Percentiles rank a stretch among this genome's conserved stretches.
Conservation (phyloP, 208 protist species). For the Leishmania martiniquensis region DNA sequence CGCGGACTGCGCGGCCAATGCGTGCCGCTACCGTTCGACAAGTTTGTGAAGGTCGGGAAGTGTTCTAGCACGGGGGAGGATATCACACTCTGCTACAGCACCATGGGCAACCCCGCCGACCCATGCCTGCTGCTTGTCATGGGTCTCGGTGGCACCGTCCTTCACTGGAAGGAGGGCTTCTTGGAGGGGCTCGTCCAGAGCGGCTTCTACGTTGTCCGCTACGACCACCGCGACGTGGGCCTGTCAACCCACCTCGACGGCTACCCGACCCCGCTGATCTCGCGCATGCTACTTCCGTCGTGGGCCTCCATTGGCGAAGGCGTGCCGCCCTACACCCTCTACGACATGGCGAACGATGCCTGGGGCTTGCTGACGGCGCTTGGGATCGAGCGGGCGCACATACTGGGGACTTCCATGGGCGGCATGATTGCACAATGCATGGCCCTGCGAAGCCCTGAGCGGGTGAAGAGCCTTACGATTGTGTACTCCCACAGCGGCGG, state of each 20-base stretch:
- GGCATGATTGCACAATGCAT: slow-evolving; percentile 85
- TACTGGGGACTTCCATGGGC: slow-evolving; percentile 72
- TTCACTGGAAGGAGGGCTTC: slow-evolving; percentile 34
- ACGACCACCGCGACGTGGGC: slow-evolving; percentile 80
- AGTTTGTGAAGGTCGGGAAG: slow-evolving; percentile 45
- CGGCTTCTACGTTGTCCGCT: slow-evolving; percentile 70
- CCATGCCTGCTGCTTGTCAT: slow-evolving; percentile 67
- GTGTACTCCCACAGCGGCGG: slow-evolving; percentile 59
- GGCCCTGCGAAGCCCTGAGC: slow-evolving; percentile 49
- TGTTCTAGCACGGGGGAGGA: slow-evolving; percentile 48
- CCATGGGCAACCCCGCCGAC: slow-evolving; percentile 47
- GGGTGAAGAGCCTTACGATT: slow-evolving; percentile 53
- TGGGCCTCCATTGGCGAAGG: slow-evolving; percentile 51
- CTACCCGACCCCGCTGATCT: slow-evolving; percentile 31
- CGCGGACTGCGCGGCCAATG: background rate
- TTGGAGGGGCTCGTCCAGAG: slow-evolving; percentile 35
- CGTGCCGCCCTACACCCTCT: slow-evolving; percentile 57
- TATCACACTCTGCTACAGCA: slow-evolving; percentile 71
- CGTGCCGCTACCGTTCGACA: slow-evolving; percentile 47
- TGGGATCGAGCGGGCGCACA: slow-evolving; percentile 51
- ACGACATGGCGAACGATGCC: slow-evolving; percentile 73
- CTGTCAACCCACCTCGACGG: slow-evolving; percentile 62
- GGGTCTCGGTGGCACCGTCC: slow-evolving; percentile 34
- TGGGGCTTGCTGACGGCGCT: slow-evolving; percentile 55
- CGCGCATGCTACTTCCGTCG: slow-evolving; percentile 49